These are phyloP conservation scores for Tetrahymena thermophila DNA, from an alignment of 73 alveolate species.

Conservation along the genomic window DNA sequence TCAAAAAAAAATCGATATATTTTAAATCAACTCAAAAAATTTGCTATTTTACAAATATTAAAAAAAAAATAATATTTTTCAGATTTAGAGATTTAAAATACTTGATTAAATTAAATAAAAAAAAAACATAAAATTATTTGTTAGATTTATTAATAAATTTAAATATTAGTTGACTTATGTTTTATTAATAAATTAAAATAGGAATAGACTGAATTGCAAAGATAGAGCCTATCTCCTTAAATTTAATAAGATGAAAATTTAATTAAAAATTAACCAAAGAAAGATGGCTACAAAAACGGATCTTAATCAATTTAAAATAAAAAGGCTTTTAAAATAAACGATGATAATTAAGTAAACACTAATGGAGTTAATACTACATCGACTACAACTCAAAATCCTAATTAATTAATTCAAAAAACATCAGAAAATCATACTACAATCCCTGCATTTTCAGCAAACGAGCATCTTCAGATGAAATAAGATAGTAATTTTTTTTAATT, in stretches of 20 bases:
- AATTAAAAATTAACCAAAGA: not conserved
- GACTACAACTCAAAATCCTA: not conserved
- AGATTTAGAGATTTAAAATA: no score
- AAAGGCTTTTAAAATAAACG: not conserved
- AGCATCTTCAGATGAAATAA: not conserved
- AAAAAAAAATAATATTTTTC: no score
- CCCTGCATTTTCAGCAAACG: not conserved
- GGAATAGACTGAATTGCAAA: not conserved
- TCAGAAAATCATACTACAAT: not conserved
- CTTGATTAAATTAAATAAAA: no score
- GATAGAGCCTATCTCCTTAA: not conserved
- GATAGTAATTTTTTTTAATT: not conserved
- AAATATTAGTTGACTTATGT: no score
- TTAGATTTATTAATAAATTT: no score
- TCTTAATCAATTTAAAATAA: not conserved
- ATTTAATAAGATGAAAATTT: not conserved
- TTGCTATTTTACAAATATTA: no score
- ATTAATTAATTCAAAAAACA: not conserved
- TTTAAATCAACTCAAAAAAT: no score
- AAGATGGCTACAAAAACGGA: not conserved
- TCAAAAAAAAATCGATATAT: no score
- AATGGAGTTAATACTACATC: not conserved
- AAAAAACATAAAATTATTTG: no score
- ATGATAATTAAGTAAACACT: not conserved
- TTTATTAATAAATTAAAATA: not conserved